phyloP scores from a whole-genome alignment of 306 rosid species.

The Ammopiptanthus mongolicus region DNA sequence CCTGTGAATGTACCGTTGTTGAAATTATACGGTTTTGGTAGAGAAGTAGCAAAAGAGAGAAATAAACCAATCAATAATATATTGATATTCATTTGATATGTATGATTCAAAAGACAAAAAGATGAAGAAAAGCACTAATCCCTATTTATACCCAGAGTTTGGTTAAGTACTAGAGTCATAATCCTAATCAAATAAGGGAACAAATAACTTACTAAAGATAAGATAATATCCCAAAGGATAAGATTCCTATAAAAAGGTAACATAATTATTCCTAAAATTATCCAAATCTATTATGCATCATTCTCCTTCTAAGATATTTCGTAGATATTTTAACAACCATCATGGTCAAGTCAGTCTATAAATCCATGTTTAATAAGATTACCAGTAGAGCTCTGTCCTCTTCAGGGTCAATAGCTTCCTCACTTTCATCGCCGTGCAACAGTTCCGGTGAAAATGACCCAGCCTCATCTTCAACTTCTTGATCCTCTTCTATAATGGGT shows the following conservation, averaged over 20 bases:
- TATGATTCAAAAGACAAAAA: neutral
- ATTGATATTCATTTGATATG: neutral
- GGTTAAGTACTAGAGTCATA: neutral
- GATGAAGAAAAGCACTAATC: neutral
- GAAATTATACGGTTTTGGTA: neutral
- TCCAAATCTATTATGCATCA: neutral
- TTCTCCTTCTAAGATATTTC: neutral
- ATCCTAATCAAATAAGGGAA: neutral
- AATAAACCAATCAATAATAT: no score
- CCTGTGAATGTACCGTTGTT: slow-evolving; percentile 37
- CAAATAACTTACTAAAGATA: neutral
- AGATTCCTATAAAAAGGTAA: neutral
- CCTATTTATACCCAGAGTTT: neutral
- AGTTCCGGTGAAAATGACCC: slow-evolving; percentile 89
- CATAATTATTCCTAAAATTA: neutral
- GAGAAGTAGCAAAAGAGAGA: neutral
- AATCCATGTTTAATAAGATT: neutral
- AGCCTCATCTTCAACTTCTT: slow-evolving; percentile 59
- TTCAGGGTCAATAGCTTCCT: slow-evolving; percentile 89
- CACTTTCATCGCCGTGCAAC: slow-evolving; percentile 76
- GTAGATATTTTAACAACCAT: neutral
- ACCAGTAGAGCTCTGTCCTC: slow-evolving; percentile 80
- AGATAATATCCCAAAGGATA: neutral
- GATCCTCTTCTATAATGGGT: slow-evolving; percentile 50
- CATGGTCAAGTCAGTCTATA: slow-evolving; percentile 5